A percentile compares a stretch with the other conserved stretches of the same genome.
Evolutionary conservation across 306 rosid species (phyloP).

Genomic region (Quercus cerris): DNA sequence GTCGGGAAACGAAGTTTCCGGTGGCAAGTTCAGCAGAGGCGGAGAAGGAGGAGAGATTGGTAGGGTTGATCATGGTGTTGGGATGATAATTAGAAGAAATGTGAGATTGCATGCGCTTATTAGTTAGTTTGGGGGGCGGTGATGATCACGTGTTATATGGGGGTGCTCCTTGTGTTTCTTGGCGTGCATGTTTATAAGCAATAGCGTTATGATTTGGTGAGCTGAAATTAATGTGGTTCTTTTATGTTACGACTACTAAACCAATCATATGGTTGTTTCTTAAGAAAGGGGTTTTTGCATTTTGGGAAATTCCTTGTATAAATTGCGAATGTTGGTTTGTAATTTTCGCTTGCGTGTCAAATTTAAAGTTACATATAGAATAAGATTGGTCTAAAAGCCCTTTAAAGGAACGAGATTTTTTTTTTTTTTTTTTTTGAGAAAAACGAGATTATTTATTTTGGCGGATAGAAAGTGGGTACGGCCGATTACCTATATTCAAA

Average conservation of each 20-base stretch:
- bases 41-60: constrained; percentile 25
- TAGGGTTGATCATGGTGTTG: constrained; percentile 28
- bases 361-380: not conserved
- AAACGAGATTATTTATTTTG: not conserved
- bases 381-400: not conserved
- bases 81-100: constrained; percentile 26
- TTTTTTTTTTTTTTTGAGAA: no score
- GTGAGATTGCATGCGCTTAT: constrained; percentile 22
- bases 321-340: not conserved
- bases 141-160: constrained; percentile 36
- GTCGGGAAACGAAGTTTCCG: not conserved
- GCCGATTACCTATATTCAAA: constrained; percentile 48
- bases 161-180: constrained; percentile 33
- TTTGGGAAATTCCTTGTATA: not conserved
- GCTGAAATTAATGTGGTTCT: constrained; percentile 39
- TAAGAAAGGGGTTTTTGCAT: not conserved
- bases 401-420: not conserved
- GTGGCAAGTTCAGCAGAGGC: not conserved
- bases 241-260: not conserved
- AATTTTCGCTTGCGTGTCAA: constrained; percentile 2
- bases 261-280: not conserved
- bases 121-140: constrained; percentile 12
- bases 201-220: constrained; percentile 66
- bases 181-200: constrained; percentile 46
- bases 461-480: constrained; percentile 40